Conservation (phyloP, 139 green algal species). For the Auxenochlorella pyrenoidosa region DNA sequence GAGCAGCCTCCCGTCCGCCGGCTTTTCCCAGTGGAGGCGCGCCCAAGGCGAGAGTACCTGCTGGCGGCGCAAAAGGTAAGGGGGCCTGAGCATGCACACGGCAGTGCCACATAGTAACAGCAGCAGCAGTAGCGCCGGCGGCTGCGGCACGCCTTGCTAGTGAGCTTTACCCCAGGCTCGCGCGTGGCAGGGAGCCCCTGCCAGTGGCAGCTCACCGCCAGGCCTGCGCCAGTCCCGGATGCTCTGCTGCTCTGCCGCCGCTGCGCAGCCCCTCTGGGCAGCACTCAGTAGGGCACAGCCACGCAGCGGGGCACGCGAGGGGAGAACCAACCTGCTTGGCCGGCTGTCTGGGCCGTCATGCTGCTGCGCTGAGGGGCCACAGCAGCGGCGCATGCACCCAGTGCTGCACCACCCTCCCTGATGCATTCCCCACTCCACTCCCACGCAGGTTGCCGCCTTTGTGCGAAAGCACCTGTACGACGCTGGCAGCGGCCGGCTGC, state of each 20-base stretch:
- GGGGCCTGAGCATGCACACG: not conserved
- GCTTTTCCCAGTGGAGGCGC: slow-evolving; percentile 81
- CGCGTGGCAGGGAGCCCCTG: too few species aligned
- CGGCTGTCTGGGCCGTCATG: not conserved
- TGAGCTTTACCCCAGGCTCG: too few species aligned
- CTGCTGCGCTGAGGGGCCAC: not conserved
- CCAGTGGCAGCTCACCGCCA: too few species aligned
- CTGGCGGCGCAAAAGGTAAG: slow-evolving; percentile 51
- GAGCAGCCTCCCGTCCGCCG: slow-evolving; percentile 41
- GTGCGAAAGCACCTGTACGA: slow-evolving; percentile 81
- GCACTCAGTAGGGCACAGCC: not conserved
- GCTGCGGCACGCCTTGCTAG: too few species aligned
- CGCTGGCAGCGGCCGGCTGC: slow-evolving; percentile 45
- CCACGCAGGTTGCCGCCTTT: slow-evolving; percentile 68
- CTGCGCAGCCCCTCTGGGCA: not conserved
- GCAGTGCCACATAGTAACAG: not conserved
- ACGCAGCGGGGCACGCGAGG: too few species aligned
- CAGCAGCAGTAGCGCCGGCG: too few species aligned
- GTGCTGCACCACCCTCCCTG: too few species aligned
- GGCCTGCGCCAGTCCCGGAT: too few species aligned
- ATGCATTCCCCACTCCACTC: not conserved
- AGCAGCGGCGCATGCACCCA: not conserved
- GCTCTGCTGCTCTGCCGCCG: not conserved
- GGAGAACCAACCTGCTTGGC: not conserved
- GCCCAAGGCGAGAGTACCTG: slow-evolving; percentile 67